Percentiles rank a stretch among this genome's conserved stretches.
Evolutionary conservation across 768 basidiomycete genomes (phyloP).

Genomic region (Trametes cubensis): DNA sequence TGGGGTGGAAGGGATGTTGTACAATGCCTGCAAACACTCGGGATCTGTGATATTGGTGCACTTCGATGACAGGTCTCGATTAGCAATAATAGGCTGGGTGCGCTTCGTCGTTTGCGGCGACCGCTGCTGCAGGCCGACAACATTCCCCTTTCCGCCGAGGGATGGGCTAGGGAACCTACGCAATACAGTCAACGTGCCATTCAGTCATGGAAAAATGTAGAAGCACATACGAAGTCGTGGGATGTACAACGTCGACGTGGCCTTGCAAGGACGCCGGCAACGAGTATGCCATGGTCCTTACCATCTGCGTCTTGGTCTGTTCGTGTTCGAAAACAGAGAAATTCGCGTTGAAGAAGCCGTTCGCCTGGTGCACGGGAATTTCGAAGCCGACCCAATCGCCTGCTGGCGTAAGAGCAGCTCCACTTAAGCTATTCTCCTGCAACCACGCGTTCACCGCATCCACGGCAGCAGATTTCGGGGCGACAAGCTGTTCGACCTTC

Average conservation of each 20-base stretch:
- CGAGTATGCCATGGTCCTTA: conserved; percentile 42
- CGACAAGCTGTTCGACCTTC: conserved; percentile 32
- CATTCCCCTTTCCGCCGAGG: not conserved
- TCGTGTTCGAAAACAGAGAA: conserved; percentile 38
- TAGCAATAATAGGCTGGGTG: conserved; percentile 26
- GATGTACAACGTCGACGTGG: conserved; percentile 38
- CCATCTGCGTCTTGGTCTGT: conserved; percentile 30
- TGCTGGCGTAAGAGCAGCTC: conserved; percentile 30
- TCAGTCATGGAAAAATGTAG: not conserved
- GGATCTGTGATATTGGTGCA: conserved; percentile 34
- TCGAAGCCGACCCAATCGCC: conserved; percentile 40
- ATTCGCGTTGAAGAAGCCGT: conserved; percentile 38
- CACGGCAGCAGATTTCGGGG: conserved; percentile 30
- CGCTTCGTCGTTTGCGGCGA: conserved; percentile 19
- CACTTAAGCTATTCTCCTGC: conserved; percentile 29
- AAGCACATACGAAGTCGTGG: conserved; percentile 31
- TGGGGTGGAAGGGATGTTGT: conserved; percentile 39
- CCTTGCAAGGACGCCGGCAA: conserved; percentile 36
- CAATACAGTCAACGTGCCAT: conserved; percentile 17
- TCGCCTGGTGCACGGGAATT: conserved; percentile 38
- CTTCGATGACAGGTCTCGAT: too few relatives aligned
- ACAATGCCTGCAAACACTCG: conserved; percentile 38
- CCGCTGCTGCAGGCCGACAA: not conserved
- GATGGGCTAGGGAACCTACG: conserved; percentile 40
- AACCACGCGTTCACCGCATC: conserved; percentile 34